Conservation (phyloP, 257 asterid species). For the Solanum piurae region DNA sequence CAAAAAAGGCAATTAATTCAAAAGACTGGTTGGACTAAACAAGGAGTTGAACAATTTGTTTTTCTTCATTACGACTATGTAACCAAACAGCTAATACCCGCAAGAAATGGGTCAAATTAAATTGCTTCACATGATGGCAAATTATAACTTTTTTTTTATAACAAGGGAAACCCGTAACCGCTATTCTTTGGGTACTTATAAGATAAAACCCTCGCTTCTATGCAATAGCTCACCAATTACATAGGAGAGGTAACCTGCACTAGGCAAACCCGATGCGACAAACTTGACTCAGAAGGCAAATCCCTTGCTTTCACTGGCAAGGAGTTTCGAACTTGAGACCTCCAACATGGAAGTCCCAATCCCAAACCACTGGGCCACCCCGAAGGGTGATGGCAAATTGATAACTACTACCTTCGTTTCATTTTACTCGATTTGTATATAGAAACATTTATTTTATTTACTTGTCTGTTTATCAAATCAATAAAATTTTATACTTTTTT, state of each 20-base stretch:
- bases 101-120: not conserved
- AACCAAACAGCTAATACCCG: not conserved
- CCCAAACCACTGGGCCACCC: too few relatives aligned
- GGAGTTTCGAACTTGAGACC: too few relatives aligned
- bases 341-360: too few relatives aligned
- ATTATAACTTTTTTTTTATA: not conserved
- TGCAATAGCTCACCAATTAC: too few relatives aligned
- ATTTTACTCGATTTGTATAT: not conserved
- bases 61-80: not conserved
- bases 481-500: too few relatives aligned
- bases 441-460: not conserved
- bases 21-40: not conserved
- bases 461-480: not conserved
- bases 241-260: too few relatives aligned
- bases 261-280: too few relatives aligned
- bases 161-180: too few relatives aligned
- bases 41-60: not conserved
- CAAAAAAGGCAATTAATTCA: not conserved
- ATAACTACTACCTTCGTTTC: not conserved
- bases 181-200: too few relatives aligned
- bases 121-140: not conserved
- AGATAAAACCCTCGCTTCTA: rapidly evolving
- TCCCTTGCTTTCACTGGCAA: too few relatives aligned
- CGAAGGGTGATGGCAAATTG: not conserved
- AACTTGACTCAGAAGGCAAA: too few relatives aligned